Evolutionary conservation across 2,329 filamentous ascomycete genomes (phyloP), one percentile per base, ranked within the genome.

Genomic region (Xylaria sp.): DNA sequence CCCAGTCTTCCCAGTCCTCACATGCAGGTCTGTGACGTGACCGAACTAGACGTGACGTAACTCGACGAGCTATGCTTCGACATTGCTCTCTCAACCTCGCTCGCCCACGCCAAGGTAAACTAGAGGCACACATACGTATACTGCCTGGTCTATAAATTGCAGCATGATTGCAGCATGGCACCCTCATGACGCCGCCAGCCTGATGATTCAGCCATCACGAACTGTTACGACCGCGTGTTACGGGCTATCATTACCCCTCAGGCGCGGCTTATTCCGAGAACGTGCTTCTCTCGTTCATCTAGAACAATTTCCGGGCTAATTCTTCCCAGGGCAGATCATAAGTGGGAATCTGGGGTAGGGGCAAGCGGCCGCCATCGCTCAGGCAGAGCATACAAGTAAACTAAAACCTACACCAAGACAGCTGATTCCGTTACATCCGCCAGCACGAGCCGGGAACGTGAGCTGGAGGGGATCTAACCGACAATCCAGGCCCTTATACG

Each of bases 241-340:
- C 48, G 61, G 58, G 50, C 65, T 21, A 57, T 61, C 54, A 36
- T 70, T 67, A 56, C 61, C 61, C 56, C 60, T 61, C 53, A 50
- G 47, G 27, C 42, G 19, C 61, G 68, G 65, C 65, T 68, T 65
- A 34, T 70, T 68, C 68, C 68, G 68, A 62, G 57, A 27, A 56
- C 27, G 42, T 57, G 54, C 53, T 68, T 65, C 55, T 61, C 50
- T 60, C 50, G 47, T 64, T 65, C 68, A 70, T 68, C 61, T 70
- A 70, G 65, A 68, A 65, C 65, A 70, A 68, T 68, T 65, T 70
- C 61, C 68, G 65, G 68, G 68, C 61, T 70, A 68, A 70, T 68
- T 65, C 57, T 61, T 65, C 64, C 59, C 59, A 32, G 58, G 56
- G 68, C 34, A 68, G 68, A 68, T 70, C 65, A 65, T 68, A 70